phyloP scores from a whole-genome alignment of 345 rosid genomes.

The Moricandia moricandioides region DNA sequence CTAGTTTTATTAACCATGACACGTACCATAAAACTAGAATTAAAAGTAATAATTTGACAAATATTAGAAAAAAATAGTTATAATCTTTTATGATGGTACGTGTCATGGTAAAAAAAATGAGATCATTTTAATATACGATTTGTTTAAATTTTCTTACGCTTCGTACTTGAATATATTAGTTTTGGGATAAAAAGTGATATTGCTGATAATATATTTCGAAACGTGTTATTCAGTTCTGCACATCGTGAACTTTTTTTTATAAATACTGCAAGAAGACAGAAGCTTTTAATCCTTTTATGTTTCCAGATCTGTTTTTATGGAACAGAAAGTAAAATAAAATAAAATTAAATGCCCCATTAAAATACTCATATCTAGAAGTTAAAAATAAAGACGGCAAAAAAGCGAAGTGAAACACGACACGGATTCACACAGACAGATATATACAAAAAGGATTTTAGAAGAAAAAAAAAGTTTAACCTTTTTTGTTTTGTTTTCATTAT shows the following conservation, averaged over 20 bases:
- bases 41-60: too few species aligned
- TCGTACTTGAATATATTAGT: too few species aligned
- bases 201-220: too few species aligned
- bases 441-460: constrained; percentile 24
- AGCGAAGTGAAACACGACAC: constrained; percentile 38
- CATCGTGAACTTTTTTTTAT: not conserved
- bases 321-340: not conserved
- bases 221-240: not conserved
- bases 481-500: constrained; percentile 21
- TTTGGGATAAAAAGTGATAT: too few species aligned
- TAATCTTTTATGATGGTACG: too few species aligned
- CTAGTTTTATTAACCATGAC: not conserved
- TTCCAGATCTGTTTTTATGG: not conserved
- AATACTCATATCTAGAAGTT: not conserved
- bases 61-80: too few species aligned
- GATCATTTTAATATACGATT: too few species aligned
- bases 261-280: not conserved
- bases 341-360: not conserved
- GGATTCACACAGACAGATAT: constrained; percentile 34
- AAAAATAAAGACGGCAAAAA: constrained; percentile 21
- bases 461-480: not conserved
- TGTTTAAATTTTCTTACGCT: too few species aligned
- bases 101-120: too few species aligned
- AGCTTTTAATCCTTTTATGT: not conserved
- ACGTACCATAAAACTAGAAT: not conserved